Base-by-base conservation (phyloP, 2,329 filamentous ascomycete species). In the Fusarium chaquense region DNA sequence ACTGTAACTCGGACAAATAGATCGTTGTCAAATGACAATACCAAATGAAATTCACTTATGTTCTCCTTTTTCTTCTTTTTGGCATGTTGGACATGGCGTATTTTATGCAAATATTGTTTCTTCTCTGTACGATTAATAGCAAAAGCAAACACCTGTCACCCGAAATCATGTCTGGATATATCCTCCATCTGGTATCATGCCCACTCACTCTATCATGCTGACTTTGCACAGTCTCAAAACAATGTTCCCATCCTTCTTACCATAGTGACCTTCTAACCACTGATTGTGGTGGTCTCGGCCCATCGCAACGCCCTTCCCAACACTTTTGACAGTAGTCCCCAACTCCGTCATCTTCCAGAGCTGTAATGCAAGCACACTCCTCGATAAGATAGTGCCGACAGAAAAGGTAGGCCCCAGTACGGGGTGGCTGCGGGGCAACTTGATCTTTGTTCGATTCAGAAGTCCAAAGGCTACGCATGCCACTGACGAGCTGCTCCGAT, bases 261-360 rank as follows among this genome's bases (percentile, higher is more conserved):
- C 67, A 70, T 52, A 70, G 20, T 47, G 44, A 44, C 36, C 49
- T 68, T 52, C 54, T 52, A 6, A 26, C 26, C n/a, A 55, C 38
- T 38, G 72, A 71, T 4, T 60, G 62, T 32, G 59, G 58, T 18
- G 70, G 70, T 32, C 45, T 50, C 5, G 59, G 62, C 11, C 70
- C 72, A 11, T 28, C 28, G 11, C 72, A 73, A 11, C 43, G 56
- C n/a, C 70, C 72, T n/a, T 61, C 59, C 72, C 72, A 74, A 40
- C 72, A 74, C 16, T 38, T 57, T 41, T 69, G 62, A 22, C 72
- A 75, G n/a, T 74, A 73, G 36, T 74, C 70, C 11, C 72, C 72
- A 11, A 45, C 33, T 20, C 52, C 63, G 5, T 44, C 28, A 4
- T 56, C 56, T 13, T 57, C 54, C 6, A 75, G 51, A 6, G 57